phyloP scores from a whole-genome alignment of 1,284 basidiomycete genomes.

The Sporisorium iseilematis-ciliati region DNA sequence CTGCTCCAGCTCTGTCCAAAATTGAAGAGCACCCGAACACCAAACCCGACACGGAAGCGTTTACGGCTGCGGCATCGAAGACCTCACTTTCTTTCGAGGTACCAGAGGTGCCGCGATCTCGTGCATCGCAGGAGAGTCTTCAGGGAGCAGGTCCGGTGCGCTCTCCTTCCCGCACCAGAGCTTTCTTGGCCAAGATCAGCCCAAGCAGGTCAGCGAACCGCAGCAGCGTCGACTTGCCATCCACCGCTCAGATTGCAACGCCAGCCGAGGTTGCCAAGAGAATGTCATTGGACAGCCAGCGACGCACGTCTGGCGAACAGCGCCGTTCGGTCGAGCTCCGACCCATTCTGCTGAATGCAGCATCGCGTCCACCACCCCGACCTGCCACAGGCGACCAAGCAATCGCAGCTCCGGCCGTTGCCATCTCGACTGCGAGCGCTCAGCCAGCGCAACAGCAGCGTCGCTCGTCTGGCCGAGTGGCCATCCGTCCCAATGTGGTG shows the following conservation, averaged over 20 bases:
- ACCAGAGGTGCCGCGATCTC: slow-evolving; percentile 15
- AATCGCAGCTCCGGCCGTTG: background rate
- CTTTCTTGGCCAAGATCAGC: slow-evolving; percentile 41
- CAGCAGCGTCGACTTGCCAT: slow-evolving; percentile 31
- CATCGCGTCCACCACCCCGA: slow-evolving; percentile 18
- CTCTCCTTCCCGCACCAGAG: slow-evolving; percentile 29
- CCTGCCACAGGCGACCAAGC: background rate
- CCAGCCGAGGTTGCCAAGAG: slow-evolving; percentile 11
- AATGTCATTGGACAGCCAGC: slow-evolving; percentile 19
- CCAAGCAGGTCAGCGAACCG: slow-evolving; percentile 22
- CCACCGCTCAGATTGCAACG: background rate
- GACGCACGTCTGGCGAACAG: slow-evolving; percentile 31
- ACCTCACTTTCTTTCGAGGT: slow-evolving; percentile 39
- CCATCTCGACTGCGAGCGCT: background rate
- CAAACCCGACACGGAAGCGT: slow-evolving; percentile 4
- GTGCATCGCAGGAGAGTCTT: slow-evolving; percentile 18
- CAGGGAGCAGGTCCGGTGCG: slow-evolving; percentile 12
- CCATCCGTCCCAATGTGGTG: slow-evolving; percentile 39
- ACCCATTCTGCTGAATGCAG: slow-evolving; percentile 41
- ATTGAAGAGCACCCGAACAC: slow-evolving; percentile 29
- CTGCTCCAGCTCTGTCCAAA: slow-evolving; percentile 25
- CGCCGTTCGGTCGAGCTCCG: slow-evolving; percentile 40
- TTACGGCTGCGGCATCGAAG: slow-evolving; percentile 7
- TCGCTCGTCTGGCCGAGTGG: slow-evolving; percentile 20
- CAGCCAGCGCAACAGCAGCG: slow-evolving; percentile 22